phyloP scores from a whole-genome alignment of 768 basidiomycete genomes.

The Amanita thiersii region DNA sequence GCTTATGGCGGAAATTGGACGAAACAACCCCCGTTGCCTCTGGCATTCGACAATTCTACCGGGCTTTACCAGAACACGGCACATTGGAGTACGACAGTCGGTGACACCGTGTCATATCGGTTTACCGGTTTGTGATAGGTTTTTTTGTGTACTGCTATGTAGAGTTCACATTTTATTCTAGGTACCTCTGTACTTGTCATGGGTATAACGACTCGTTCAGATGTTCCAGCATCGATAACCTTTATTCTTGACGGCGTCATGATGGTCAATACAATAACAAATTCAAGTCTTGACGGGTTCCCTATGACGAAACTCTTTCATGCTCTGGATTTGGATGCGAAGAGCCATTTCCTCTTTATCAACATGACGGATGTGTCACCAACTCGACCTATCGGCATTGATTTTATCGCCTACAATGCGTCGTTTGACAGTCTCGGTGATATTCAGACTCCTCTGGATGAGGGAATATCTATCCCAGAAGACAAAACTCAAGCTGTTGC shows the following conservation, averaged over 20 bases:
- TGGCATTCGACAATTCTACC: constrained; percentile 18
- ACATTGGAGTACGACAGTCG: constrained; percentile 27
- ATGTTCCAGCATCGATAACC: constrained; percentile 7
- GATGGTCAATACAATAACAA: constrained; percentile 17
- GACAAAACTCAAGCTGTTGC: constrained; percentile 5
- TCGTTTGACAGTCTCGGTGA: constrained; percentile 19
- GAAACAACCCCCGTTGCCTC: constrained; percentile 12
- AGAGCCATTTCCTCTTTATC: constrained; percentile 27
- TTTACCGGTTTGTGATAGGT: constrained; percentile 24
- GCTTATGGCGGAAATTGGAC: constrained; percentile 28
- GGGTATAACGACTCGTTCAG: constrained; percentile 1
- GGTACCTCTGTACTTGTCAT: constrained; percentile 24
- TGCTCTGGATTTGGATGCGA: constrained; percentile 20
- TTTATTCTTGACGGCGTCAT: constrained; percentile 29
- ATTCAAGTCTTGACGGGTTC: constrained; percentile 19
- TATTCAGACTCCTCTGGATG: constrained; percentile 9
- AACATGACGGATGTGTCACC: constrained; percentile 27
- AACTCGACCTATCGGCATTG: constrained; percentile 25
- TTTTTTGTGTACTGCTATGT: neutral
- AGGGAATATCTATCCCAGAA: neutral
- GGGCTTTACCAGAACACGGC: constrained; percentile 23
- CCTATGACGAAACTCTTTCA: constrained; percentile 29
- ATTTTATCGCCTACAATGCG: constrained; percentile 31
- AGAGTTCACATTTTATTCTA: constrained; percentile 11
- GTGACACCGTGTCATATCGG: constrained; percentile 24